A percentile compares a stretch with the other conserved stretches of the same genome.
These are phyloP conservation scores for Gracilaria domingensis DNA, from an alignment of 23 red algal genomes.

Conservation along the genomic window DNA sequence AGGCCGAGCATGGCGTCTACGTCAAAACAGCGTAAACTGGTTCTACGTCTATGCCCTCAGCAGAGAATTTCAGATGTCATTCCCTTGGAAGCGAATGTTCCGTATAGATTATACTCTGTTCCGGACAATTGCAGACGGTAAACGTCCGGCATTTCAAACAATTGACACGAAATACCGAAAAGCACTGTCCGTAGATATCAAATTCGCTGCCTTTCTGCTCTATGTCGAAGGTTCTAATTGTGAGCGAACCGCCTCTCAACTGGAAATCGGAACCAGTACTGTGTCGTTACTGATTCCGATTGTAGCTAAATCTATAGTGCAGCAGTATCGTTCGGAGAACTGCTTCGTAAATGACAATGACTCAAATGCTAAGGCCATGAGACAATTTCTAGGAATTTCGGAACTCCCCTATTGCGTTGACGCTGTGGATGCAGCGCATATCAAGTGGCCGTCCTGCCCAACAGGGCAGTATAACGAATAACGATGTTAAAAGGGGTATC, in stretches of 20 bases:
- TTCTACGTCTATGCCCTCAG: no score
- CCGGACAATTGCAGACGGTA: background rate
- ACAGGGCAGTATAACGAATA: constrained; percentile 3
- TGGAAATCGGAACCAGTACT: background rate
- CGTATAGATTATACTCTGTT: no score
- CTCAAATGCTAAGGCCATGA: background rate
- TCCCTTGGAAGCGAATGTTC: no score
- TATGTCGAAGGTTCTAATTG: background rate
- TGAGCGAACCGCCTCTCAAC: background rate
- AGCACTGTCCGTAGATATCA: background rate
- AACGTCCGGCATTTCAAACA: background rate
- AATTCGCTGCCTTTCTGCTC: background rate
- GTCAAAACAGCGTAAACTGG: no score
- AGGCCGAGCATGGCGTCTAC: no score
- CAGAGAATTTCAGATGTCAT: no score
- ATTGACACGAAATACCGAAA: background rate
- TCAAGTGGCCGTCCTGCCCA: constrained; percentile 27
- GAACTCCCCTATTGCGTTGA: constrained; percentile 13
- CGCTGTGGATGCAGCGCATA: constrained; percentile 21
- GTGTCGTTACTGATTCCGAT: background rate
- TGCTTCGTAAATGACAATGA: background rate
- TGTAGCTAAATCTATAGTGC: background rate
- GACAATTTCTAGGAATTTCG: background rate
- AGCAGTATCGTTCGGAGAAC: background rate
- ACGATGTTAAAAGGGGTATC: constrained; percentile 41